Base-by-base conservation (phyloP, 768 basidiomycete genomes). In the Nidularia pulvinata region DNA sequence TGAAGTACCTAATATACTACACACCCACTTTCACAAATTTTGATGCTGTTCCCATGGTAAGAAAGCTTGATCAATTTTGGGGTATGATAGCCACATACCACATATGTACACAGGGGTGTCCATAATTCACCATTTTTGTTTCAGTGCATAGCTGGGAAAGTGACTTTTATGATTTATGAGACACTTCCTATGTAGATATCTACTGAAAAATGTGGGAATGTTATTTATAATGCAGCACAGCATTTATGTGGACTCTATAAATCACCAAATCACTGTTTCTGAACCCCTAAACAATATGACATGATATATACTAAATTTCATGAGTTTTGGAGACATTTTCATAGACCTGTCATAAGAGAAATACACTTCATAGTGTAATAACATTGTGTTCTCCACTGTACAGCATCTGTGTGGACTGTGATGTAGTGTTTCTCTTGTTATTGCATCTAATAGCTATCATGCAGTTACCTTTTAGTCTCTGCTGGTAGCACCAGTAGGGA, bases 381-480 rank as follows among this genome's bases (percentile, higher is more conserved):
- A 19, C 19, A 19, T 19, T 19, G 19, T 19, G 19, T 19, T 19
- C 19, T 35, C 57, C 0, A 36, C 16, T 6, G 32, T 65, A 7
- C 43, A 57, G 13, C 49, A 45, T 1, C 53, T 54, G 2, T 25
- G 14, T 4, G 57, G 61, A 36, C 62, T 16, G 16, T 16, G 58
- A 1, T 70, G 69, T 48, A 63, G 69, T 1, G 48, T 69, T 2
- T 71, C 67, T 49, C 57, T 65, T 22, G 53, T 57, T 13, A 60
- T 63, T 1, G 44, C 48, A 13, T 53, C 61, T 3, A 35, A 53
- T 7, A 66, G 66, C 48, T 33, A 54, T 30, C 60, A 57, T 60
- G n/a, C 50, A 52, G 4, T 66, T 55, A 43, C 39, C 48, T 3
- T 68, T 65, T 47, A 36, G 33, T 13, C 42, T 53, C 10, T 19